Conservation (phyloP, 108 stramenopile genomes). For the Cyclotella distinguenda region DNA sequence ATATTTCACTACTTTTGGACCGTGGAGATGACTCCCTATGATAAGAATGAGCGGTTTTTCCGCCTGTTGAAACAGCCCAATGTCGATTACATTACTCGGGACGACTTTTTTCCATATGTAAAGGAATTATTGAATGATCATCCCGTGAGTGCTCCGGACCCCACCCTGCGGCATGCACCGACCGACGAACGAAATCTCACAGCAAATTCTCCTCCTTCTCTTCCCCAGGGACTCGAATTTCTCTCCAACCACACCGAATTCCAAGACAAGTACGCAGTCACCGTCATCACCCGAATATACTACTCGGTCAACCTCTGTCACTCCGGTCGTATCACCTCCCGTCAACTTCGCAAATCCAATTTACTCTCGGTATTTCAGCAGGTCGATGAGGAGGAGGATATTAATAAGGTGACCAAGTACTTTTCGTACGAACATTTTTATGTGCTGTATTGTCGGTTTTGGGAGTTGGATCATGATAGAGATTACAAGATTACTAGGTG, state of each 20-base stretch:
- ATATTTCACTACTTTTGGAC: conserved; percentile 85
- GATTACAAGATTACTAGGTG: conserved; percentile 93
- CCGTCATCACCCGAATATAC: conserved; percentile 96
- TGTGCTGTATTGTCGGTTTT: conserved; percentile 98
- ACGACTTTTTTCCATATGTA: conserved; percentile 94
- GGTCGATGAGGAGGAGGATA: conserved; percentile 96
- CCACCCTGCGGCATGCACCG: background rate
- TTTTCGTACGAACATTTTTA: conserved; percentile 98
- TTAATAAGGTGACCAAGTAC: conserved; percentile 93
- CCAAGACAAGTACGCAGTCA: conserved; percentile 96
- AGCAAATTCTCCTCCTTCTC: background rate
- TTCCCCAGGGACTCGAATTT: conserved; percentile 71
- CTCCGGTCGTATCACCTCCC: conserved; percentile 86
- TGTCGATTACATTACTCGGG: conserved; percentile 76
- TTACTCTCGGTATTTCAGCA: conserved; percentile 79
- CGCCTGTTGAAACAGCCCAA: conserved; percentile 82
- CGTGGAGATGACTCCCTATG: conserved; percentile 91
- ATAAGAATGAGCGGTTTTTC: conserved; percentile 90
- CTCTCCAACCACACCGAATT: conserved; percentile 94
- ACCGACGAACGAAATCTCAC: background rate
- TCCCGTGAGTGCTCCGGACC: conserved; percentile 78
- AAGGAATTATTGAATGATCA: conserved; percentile 90
- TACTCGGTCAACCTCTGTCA: conserved; percentile 89
- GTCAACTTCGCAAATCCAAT: conserved; percentile 86
- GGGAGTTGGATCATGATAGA: conserved; percentile 97